Conservation (phyloP, 2,329 filamentous ascomycete genomes). For the Sarocladium brachiariae region DNA sequence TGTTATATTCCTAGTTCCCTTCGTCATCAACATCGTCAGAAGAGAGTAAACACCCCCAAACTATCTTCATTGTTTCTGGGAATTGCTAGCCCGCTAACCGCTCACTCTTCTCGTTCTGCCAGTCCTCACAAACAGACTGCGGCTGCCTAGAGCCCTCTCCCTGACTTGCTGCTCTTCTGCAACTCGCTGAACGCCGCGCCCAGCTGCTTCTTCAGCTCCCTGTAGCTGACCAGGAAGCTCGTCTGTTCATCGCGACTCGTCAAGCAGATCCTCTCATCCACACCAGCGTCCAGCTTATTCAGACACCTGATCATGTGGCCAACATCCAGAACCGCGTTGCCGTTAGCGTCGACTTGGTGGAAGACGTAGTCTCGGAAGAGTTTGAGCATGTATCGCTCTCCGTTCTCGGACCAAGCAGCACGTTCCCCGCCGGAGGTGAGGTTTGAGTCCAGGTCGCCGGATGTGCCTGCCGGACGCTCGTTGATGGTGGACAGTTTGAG, state of each 20-base stretch:
- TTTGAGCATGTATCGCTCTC: constrained; percentile 86
- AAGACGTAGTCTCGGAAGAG: constrained; percentile 96
- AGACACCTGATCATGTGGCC: constrained; percentile 81
- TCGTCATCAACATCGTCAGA: no score
- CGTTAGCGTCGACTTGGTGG: constrained; percentile 84
- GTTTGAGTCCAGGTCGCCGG: constrained; percentile 1
- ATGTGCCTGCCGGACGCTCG: constrained; percentile 55
- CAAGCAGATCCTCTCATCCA: constrained; percentile 77
- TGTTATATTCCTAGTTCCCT: no score
- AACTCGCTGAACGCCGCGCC: constrained; percentile 52
- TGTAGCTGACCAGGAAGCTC: constrained; percentile 81
- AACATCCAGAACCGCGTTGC: constrained; percentile 75
- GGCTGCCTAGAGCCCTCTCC: constrained; percentile 28
- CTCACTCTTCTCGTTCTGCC: not conserved
- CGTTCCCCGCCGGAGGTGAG: not conserved
- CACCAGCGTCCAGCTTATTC: constrained; percentile 88
- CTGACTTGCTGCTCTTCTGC: constrained; percentile 37
- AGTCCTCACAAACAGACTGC: no score
- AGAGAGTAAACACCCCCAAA: no score
- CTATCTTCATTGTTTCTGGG: no score
- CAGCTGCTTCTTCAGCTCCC: constrained; percentile 70
- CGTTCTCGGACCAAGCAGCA: constrained; percentile 79
- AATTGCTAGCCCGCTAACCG: no score
- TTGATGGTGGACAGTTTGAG: constrained; percentile 81
- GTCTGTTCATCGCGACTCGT: constrained; percentile 88